Conservation (phyloP, 2,329 filamentous ascomycete genomes). For the Colletotrichum cordylinicola region DNA sequence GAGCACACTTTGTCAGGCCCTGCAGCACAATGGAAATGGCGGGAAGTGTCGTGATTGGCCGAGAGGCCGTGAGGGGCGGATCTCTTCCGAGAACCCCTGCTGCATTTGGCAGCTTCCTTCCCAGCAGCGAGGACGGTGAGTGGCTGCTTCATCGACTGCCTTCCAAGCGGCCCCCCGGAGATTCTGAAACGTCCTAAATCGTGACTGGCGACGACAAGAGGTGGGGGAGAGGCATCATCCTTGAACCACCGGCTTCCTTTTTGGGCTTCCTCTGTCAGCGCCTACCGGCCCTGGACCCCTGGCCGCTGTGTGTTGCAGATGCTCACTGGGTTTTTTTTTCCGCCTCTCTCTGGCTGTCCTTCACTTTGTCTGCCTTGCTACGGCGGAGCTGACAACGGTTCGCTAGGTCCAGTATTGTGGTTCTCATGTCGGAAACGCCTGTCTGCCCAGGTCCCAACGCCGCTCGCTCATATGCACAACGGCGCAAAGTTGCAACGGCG, state of each 20-base stretch:
- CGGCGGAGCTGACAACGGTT: background rate
- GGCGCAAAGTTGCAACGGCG: background rate
- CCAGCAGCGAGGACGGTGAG: background rate
- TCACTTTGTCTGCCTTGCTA: background rate
- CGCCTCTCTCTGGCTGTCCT: background rate
- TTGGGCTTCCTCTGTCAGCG: background rate
- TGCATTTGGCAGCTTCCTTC: background rate
- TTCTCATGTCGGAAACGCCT: background rate
- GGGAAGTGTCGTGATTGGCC: background rate
- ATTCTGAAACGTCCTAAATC: conserved; percentile 23
- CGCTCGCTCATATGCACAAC: background rate
- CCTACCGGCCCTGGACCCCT: background rate
- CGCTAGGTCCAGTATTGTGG: background rate
- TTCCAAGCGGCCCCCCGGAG: background rate
- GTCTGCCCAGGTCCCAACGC: background rate
- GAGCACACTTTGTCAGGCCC: background rate
- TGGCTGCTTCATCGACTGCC: conserved; percentile 10
- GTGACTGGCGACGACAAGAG: conserved; percentile 11
- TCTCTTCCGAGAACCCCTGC: conserved; percentile 20
- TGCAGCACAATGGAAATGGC: background rate
- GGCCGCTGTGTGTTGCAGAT: conserved; percentile 2
- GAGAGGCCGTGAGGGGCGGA: background rate
- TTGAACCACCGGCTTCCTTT: conserved; percentile 10
- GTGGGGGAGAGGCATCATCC: background rate
- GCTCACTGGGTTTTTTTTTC: background rate